phyloP scores from a whole-genome alignment of 768 basidiomycete genomes.

The Mycena venus region DNA sequence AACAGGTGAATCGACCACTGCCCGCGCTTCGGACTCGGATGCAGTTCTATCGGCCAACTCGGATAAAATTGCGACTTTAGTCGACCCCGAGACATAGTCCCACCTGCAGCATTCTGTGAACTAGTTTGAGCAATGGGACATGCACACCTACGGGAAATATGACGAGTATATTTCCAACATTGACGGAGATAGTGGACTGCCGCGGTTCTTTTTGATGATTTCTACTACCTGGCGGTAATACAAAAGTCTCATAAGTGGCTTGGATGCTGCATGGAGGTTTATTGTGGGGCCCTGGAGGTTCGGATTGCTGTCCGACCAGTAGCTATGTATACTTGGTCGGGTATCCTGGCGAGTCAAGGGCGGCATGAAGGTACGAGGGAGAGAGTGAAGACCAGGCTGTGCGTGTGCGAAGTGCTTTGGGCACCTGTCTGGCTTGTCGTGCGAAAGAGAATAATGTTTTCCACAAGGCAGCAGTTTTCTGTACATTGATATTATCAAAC shows the following conservation, averaged over 20 bases:
- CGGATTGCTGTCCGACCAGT: too few species aligned
- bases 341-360: not conserved
- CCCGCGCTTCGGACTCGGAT: not conserved
- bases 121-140: not conserved
- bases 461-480: too few species aligned
- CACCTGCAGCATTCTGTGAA: not conserved
- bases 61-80: not conserved
- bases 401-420: too few species aligned
- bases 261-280: not conserved
- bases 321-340: not conserved
- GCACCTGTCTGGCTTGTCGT: too few species aligned
- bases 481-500: not conserved
- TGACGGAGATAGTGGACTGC: not conserved
- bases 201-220: not conserved
- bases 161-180: not conserved
- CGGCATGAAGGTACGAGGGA: not conserved
- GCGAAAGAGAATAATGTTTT: too few species aligned
- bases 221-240: not conserved
- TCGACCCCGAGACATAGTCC: not conserved
- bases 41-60: not conserved
- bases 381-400: not conserved
- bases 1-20: too few species aligned
- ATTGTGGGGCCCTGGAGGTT: not conserved
- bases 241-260: not conserved
- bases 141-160: too few species aligned